These are phyloP conservation scores for Beta lomatogona DNA, from an alignment of 179 eudicot genomes.

Conservation along the genomic window DNA sequence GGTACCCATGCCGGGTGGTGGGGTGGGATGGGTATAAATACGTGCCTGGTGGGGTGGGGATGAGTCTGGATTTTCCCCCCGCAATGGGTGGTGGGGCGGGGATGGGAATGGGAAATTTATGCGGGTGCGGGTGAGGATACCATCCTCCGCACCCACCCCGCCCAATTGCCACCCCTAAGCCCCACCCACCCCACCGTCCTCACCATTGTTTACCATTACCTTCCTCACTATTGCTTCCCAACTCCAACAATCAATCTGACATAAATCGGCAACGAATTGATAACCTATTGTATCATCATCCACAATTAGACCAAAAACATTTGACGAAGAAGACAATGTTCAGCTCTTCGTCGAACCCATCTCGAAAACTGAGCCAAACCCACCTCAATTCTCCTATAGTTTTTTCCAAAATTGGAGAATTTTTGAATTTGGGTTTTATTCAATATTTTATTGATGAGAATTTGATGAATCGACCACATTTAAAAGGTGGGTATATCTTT, in stretches of 20 bases:
- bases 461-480: not conserved
- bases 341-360: conserved; percentile 83
- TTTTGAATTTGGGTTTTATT: not conserved
- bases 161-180: too few relatives aligned
- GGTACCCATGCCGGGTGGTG: too few relatives aligned
- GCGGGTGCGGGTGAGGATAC: too few relatives aligned
- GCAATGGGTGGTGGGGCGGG: too few relatives aligned
- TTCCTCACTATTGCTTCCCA: not conserved
- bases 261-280: conserved; percentile 75
- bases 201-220: too few relatives aligned
- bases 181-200: too few relatives aligned
- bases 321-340: conserved; percentile 49
- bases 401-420: not conserved
- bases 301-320: conserved; percentile 59
- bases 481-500: not conserved
- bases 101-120: too few relatives aligned
- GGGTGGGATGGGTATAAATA: too few relatives aligned
- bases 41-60: too few relatives aligned
- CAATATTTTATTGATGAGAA: not conserved
- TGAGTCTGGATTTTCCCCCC: too few relatives aligned
- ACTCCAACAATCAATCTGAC: conserved; percentile 95
- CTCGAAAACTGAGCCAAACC: conserved; percentile 22
- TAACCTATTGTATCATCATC: conserved; percentile 41
- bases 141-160: too few relatives aligned
- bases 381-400: not conserved